These are phyloP conservation scores for Zymoseptoria ardabiliae DNA, from an alignment of 2,329 filamentous ascomycete species.

Conservation along the genomic window DNA sequence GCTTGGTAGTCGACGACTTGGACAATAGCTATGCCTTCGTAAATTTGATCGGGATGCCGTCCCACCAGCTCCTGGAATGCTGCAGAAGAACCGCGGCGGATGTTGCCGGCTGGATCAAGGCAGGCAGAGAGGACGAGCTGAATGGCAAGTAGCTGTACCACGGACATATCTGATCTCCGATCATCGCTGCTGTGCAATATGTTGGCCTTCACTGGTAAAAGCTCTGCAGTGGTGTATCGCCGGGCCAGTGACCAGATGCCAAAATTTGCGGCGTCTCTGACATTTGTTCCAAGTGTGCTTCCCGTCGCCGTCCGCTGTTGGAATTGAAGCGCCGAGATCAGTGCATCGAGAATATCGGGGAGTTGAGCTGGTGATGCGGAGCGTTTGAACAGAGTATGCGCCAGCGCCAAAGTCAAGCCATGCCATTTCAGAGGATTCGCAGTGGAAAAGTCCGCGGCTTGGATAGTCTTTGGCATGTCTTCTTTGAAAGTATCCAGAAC, in stretches of 20 bases:
- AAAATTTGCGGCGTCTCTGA: slow-evolving; percentile 92
- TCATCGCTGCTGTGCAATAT: slow-evolving; percentile 10
- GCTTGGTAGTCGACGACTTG: slow-evolving; percentile 90
- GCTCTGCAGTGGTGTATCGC: slow-evolving; percentile 73
- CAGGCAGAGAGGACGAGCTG: slow-evolving; percentile 76
- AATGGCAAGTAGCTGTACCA: slow-evolving; percentile 63
- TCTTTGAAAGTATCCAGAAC: slow-evolving; percentile 63
- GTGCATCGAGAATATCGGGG: slow-evolving; percentile 64
- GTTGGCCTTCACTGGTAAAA: slow-evolving; percentile 52
- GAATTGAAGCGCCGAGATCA: slow-evolving; percentile 75
- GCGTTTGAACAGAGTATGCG: slow-evolving; percentile 76
- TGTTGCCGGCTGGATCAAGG: slow-evolving; percentile 86
- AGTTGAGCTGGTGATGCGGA: slow-evolving; percentile 68
- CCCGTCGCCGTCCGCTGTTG: slow-evolving; percentile 82
- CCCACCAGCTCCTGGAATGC: slow-evolving; percentile 91
- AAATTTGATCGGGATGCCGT: slow-evolving; percentile 78
- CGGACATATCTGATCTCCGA: slow-evolving; percentile 6
- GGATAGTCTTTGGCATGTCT: slow-evolving; percentile 48
- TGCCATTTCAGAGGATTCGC: slow-evolving; percentile 87
- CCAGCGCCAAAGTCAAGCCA: slow-evolving; percentile 78
- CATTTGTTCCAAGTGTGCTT: slow-evolving; percentile 78
- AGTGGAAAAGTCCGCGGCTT: slow-evolving; percentile 55
- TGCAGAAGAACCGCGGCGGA: slow-evolving; percentile 83
- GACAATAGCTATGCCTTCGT: slow-evolving; percentile 74
- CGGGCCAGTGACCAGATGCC: slow-evolving; percentile 89